Conservation (phyloP, 2,329 filamentous ascomycete genomes). For the Plenodomus lindquistii region DNA sequence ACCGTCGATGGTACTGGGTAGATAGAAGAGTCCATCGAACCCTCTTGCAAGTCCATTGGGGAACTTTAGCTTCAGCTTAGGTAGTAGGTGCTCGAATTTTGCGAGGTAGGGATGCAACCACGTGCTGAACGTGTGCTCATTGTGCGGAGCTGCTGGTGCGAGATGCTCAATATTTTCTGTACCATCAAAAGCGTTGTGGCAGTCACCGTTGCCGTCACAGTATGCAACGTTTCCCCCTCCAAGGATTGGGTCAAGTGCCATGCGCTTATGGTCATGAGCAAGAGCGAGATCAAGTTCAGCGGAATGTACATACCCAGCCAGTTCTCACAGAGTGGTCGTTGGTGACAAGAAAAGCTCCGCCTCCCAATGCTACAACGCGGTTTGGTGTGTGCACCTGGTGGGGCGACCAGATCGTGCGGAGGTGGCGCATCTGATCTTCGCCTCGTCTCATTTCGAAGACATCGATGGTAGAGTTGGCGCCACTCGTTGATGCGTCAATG, state of each 20-base stretch:
- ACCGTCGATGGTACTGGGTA: slow-evolving; percentile 31
- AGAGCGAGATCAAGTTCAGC: background rate
- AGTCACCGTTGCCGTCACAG: slow-evolving; percentile 21
- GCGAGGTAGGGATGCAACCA: slow-evolving; percentile 9
- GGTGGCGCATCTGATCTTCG: slow-evolving; percentile 25
- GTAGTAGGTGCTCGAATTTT: slow-evolving; percentile 4
- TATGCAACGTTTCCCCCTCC: slow-evolving; percentile 35
- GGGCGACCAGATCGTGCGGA: slow-evolving; percentile 22
- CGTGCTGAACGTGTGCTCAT: slow-evolving; percentile 5
- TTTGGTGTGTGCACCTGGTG: slow-evolving; percentile 25
- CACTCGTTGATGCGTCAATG: slow-evolving; percentile 24
- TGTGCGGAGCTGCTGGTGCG: background rate
- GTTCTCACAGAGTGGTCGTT: slow-evolving; percentile 35
- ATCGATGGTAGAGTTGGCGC: slow-evolving; percentile 33
- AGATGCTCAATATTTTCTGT: slow-evolving; percentile 6
- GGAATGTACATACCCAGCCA: slow-evolving; percentile 18
- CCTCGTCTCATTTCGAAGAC: slow-evolving; percentile 30
- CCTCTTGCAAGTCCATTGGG: slow-evolving; percentile 33
- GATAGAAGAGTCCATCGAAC: slow-evolving; percentile 29
- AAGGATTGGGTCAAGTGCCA: slow-evolving; percentile 25
- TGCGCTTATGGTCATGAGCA: slow-evolving; percentile 10
- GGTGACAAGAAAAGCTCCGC: slow-evolving; percentile 25
- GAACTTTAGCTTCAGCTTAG: slow-evolving; percentile 30
- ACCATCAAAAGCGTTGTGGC: slow-evolving; percentile 19
- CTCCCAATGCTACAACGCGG: slow-evolving; percentile 24